These are phyloP conservation scores for Mortierella sp. DNA, from an alignment of 371 early-diverging fungal species.

Conservation along the genomic window DNA sequence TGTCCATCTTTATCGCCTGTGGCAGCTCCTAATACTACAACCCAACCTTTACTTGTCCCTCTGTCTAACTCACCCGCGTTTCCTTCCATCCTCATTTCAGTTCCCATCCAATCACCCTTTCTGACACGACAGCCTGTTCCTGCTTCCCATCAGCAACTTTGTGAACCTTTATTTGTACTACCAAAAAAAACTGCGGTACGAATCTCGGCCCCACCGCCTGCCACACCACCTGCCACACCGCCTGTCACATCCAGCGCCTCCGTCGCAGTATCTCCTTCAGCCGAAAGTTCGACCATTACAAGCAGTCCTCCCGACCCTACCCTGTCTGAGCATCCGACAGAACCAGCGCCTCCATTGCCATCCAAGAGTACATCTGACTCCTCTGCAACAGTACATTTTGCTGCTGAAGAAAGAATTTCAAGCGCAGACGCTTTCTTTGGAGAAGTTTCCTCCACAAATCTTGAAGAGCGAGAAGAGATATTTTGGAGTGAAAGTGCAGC, in stretches of 20 bases:
- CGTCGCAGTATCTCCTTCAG: too few species aligned
- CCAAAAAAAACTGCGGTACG: background rate
- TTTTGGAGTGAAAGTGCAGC: too few species aligned
- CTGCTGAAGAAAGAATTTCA: background rate
- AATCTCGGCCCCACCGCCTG: background rate
- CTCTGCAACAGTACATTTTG: background rate
- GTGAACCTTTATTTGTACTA: background rate
- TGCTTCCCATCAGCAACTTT: background rate
- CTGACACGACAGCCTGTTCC: background rate
- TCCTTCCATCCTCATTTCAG: background rate
- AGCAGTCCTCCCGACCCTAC: background rate
- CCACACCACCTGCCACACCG: background rate
- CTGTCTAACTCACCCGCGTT: background rate
- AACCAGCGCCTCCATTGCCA: background rate
- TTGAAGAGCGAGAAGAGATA: too few species aligned
- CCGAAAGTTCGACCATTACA: background rate
- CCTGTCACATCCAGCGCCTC: background rate
- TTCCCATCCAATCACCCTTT: background rate
- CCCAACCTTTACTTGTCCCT: background rate
- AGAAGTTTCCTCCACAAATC: background rate
- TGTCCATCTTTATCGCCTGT: background rate
- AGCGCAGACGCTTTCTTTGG: slow-evolving; percentile 17
- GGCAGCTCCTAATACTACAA: background rate
- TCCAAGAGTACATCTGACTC: background rate
- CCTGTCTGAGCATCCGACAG: too few species aligned